phyloP scores from a whole-genome alignment of 75 land plant species.

The Pinus tabuliformis region DNA sequence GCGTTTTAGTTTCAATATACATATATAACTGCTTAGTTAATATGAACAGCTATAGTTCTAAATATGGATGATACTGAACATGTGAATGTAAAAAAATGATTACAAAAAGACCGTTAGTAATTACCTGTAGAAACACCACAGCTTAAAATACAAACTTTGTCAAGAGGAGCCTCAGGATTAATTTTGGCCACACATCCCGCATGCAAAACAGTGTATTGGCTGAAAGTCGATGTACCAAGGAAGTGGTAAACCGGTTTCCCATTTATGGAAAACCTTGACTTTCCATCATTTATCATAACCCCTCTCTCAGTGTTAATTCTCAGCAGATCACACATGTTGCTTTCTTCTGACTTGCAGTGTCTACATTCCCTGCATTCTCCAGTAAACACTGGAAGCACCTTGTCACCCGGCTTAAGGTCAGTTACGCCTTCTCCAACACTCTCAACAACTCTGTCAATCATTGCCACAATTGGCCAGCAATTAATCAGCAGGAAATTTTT shows the following conservation, averaged over 20 bases:
- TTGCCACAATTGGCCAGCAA: too few relatives aligned
- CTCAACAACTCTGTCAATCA: slow-evolving; percentile 58
- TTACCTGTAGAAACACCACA: slow-evolving; percentile 85
- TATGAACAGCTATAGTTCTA: too few relatives aligned
- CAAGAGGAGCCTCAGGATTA: slow-evolving; percentile 69
- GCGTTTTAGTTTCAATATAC: too few relatives aligned
- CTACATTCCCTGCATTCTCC: slow-evolving; percentile 73
- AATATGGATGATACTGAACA: neutral
- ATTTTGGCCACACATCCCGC: slow-evolving; percentile 73
- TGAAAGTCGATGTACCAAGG: slow-evolving; percentile 81
- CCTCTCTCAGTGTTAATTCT: slow-evolving; percentile 54
- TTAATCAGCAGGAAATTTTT: too few relatives aligned
- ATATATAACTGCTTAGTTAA: too few relatives aligned
- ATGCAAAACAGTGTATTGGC: slow-evolving; percentile 86
- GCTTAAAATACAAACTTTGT: slow-evolving; percentile 79
- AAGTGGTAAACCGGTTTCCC: slow-evolving; percentile 68
- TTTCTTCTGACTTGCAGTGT: slow-evolving; percentile 70
- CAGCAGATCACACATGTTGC: slow-evolving; percentile 66
- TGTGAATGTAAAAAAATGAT: neutral
- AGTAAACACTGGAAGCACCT: slow-evolving; percentile 75
- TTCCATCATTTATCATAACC: slow-evolving; percentile 61
- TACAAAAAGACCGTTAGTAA: neutral
- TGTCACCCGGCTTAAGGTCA: slow-evolving; percentile 66
- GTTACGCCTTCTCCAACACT: slow-evolving; percentile 79
- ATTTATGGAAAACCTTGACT: slow-evolving; percentile 53